Evolutionary conservation across 2,329 filamentous ascomycete genomes (phyloP).

Genomic region (Alternaria postmessia): DNA sequence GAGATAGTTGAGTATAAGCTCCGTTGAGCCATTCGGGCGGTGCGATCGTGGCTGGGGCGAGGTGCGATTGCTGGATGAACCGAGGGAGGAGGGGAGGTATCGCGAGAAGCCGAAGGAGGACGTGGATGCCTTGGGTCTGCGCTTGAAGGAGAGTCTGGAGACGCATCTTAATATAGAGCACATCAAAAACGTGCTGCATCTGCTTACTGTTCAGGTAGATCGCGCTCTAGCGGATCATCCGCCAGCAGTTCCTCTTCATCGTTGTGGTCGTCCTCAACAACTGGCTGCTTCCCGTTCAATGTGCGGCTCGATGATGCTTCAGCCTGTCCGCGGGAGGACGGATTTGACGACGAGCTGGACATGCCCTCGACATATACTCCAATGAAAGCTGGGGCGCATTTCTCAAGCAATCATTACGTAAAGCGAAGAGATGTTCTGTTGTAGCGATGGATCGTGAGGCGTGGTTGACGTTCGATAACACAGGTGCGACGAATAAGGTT

Average conservation of each 20-base stretch:
- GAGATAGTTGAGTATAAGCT: slow-evolving; percentile 54
- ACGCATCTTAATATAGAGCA: not conserved
- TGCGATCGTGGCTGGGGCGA: slow-evolving; percentile 41
- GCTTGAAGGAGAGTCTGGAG: slow-evolving; percentile 73
- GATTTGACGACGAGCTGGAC: slow-evolving; percentile 50
- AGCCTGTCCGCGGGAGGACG: slow-evolving; percentile 48
- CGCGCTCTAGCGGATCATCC: slow-evolving; percentile 65
- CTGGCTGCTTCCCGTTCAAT: slow-evolving; percentile 44
- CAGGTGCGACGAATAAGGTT: slow-evolving; percentile 17
- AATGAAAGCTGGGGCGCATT: slow-evolving; percentile 31
- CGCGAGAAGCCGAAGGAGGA: slow-evolving; percentile 53
- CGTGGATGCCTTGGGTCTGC: slow-evolving; percentile 64
- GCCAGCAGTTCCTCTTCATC: slow-evolving; percentile 61
- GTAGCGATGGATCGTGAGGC: slow-evolving; percentile 6
- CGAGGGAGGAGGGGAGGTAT: slow-evolving; percentile 55
- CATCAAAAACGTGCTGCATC: not conserved
- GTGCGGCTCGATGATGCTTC: slow-evolving; percentile 57
- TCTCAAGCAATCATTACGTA: slow-evolving; percentile 35
- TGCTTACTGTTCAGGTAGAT: slow-evolving; percentile 56
- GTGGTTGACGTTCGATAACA: slow-evolving; percentile 28
- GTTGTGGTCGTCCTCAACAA: slow-evolving; percentile 52
- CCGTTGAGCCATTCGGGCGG: slow-evolving; percentile 42
- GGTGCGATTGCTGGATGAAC: slow-evolving; percentile 36
- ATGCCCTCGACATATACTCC: slow-evolving; percentile 48
- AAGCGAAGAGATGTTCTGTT: slow-evolving; percentile 1